Base-by-base conservation (phyloP, 202 grass and related monocot genomes). In the Cymbopogon flexuosus region DNA sequence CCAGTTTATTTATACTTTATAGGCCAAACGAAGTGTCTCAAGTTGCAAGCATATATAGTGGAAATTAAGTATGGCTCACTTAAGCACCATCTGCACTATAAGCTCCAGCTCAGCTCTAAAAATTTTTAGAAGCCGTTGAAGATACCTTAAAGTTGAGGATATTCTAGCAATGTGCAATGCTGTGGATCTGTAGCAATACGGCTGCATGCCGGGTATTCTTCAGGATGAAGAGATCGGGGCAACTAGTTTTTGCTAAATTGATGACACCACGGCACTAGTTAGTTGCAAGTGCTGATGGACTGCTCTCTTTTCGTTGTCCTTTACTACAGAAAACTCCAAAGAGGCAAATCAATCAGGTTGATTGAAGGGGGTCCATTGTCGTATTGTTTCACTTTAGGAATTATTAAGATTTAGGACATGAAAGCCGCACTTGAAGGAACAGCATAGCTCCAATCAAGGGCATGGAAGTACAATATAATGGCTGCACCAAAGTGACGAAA, bases 321-420 rank as follows among this genome's bases (percentile, higher is more conserved):
- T 77, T 49, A 49, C 72, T 36, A 61, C 22, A 75, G 75, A 39
- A 66, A 80, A 81, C 23, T 46, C 27, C 24, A 75, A 68, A 62
- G 42, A 39, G 39, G 27, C 19, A 81, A 59, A 80, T 18, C 29
- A 66, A 66, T 13, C 58, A 73, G 79, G 68, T n/a, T 15, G 52
- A 22, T 52, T 52, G 59, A 56, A 68, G 29, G 36, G 14, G 3
- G 23, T 8, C 58, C 56, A 35, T 51, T 72, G 21, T 52, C 49
- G 45, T 34, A 19, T 18, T 80, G 18, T 22, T 73, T 33, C 70
- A 58, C 76, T 85, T 85, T 47, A 39, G 29, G 62, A 75, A 30
- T 75, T 81, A 75, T 68, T 81, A 75, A 62, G 84, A 18, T 30
- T 49, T 86, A 51, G 49, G 84, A 18, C 62, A 81, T 47, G 61